Conservation (phyloP, 805 yeast genomes). For the Grigorovia transvaalensis region DNA sequence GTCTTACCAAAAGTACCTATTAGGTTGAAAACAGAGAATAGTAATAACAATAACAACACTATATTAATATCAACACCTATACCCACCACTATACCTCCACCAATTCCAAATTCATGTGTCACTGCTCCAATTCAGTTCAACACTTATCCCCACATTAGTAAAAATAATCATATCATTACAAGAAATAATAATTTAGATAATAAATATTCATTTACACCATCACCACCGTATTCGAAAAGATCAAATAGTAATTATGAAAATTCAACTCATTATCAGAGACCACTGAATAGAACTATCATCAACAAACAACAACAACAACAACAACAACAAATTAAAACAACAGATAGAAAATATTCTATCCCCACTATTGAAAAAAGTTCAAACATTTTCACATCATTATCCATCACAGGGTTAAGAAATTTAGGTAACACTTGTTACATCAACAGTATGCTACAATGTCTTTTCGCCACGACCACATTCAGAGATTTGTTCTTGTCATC, state of each 20-base stretch:
- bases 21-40: constrained; percentile 1
- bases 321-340: neutral
- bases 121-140: neutral
- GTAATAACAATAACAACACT: neutral
- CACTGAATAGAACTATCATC: neutral
- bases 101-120: neutral
- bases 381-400: constrained; percentile 33
- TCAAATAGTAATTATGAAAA: neutral
- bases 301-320: neutral
- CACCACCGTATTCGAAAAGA: neutral
- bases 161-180: neutral
- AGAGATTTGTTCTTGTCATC: constrained; percentile 39
- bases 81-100: constrained; percentile 5
- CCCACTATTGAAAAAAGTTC: constrained; percentile 32
- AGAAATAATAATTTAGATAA: neutral
- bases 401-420: constrained; percentile 55
- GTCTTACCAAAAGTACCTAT: constrained; percentile 4
- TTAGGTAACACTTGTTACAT: constrained; percentile 70
- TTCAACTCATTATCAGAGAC: neutral
- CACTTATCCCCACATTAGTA: neutral
- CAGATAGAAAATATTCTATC: constrained; percentile 14
- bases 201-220: neutral
- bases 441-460: constrained; percentile 61
- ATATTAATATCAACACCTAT: constrained; percentile 13
- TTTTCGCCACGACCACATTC: constrained; percentile 46